phyloP scores from a whole-genome alignment of 2,329 filamentous ascomycete genomes.

The Pyrenophora tritici-repentis region DNA sequence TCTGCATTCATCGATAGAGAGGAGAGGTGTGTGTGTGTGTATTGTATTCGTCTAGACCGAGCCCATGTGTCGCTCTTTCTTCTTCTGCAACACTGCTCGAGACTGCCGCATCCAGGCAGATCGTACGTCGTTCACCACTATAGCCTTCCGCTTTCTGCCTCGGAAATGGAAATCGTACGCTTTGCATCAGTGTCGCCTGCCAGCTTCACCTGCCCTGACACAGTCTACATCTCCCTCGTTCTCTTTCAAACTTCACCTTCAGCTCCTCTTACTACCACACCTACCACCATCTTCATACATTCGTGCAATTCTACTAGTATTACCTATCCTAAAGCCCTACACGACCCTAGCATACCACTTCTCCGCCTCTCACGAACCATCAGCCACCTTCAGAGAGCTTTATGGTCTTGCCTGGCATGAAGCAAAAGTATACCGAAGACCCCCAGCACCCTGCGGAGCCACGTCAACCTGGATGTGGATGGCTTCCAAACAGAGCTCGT shows the following conservation, averaged over 20 bases:
- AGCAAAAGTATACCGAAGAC: conserved; percentile 39
- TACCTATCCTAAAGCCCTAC: background rate
- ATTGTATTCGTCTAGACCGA: background rate
- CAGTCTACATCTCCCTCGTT: background rate
- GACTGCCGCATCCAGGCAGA: background rate
- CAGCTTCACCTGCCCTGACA: background rate
- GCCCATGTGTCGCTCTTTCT: background rate
- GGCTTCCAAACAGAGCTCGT: conserved; percentile 50
- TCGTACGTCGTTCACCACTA: too few species aligned
- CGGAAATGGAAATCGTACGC: too few species aligned
- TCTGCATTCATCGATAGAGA: too few species aligned
- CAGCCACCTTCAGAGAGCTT: conserved; percentile 40
- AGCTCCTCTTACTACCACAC: background rate
- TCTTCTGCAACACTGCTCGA: background rate
- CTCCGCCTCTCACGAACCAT: conserved; percentile 46
- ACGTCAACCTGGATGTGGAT: conserved; percentile 47
- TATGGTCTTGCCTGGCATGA: conserved; percentile 49
- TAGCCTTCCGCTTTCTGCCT: too few species aligned
- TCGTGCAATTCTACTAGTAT: background rate
- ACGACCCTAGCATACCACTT: too few species aligned
- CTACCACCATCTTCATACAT: conserved; percentile 2
- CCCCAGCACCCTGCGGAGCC: conserved; percentile 43
- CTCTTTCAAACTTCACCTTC: background rate
- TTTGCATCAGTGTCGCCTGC: background rate
- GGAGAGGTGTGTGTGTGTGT: background rate